These are phyloP conservation scores for Amniculicola lignicola DNA, from an alignment of 495 filamentous ascomycete species.

Conservation along the genomic window DNA sequence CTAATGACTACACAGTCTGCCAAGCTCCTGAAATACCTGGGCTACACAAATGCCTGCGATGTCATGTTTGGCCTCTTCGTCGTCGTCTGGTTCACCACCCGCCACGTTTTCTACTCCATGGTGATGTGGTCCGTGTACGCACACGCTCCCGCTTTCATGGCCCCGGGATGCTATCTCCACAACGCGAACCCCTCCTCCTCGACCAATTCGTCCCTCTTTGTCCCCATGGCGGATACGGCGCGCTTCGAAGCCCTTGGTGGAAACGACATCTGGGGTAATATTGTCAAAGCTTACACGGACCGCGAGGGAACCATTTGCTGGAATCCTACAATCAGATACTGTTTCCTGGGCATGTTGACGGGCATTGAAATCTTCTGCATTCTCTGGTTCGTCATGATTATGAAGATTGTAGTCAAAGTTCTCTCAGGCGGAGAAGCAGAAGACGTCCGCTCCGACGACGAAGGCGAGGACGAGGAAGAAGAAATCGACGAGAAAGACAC, in stretches of 20 bases:
- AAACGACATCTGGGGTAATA: constrained; percentile 56
- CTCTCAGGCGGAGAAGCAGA: constrained; percentile 75
- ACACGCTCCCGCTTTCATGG: constrained; percentile 61
- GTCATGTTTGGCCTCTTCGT: constrained; percentile 83
- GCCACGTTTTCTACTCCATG: constrained; percentile 74
- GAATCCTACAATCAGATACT: constrained; percentile 64
- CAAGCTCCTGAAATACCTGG: constrained; percentile 89
- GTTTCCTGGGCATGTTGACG: constrained; percentile 72
- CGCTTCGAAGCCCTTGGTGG: constrained; percentile 44
- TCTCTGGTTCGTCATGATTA: constrained; percentile 87
- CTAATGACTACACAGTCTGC: constrained; percentile 76
- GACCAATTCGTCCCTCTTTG: too few species aligned
- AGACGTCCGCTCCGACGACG: constrained; percentile 83
- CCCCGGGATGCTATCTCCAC: constrained; percentile 67
- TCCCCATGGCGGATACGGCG: constrained; percentile 53
- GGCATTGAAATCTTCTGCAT: constrained; percentile 76
- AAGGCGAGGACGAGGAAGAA: constrained; percentile 60
- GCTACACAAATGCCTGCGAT: constrained; percentile 73
- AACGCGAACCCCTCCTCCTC: too few species aligned
- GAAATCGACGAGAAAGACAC: constrained; percentile 36
- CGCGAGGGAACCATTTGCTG: constrained; percentile 72
- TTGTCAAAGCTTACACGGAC: constrained; percentile 66
- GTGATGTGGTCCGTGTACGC: constrained; percentile 78
- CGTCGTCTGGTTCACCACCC: constrained; percentile 74
- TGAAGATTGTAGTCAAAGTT: constrained; percentile 72